These are phyloP conservation scores for Globisporangium recalcitrans DNA, from an alignment of 352 stramenopile species.

Conservation along the genomic window DNA sequence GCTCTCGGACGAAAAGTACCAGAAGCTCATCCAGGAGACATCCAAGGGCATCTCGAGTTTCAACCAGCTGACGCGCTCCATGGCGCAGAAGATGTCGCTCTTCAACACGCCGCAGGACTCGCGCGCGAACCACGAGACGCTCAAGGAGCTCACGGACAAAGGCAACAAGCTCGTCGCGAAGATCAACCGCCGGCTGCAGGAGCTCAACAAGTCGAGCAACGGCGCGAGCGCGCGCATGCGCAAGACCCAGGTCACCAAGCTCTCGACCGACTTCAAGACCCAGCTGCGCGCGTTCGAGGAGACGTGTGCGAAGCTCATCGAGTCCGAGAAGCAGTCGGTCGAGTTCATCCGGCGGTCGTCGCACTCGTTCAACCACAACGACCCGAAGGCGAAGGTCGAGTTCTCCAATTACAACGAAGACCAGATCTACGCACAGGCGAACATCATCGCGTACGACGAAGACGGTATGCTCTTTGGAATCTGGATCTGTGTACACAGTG, in stretches of 20 bases:
- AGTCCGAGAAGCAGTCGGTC: slow-evolving; percentile 68
- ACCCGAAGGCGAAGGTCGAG: slow-evolving; percentile 30
- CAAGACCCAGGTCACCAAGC: slow-evolving; percentile 74
- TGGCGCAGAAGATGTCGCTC: slow-evolving; percentile 84
- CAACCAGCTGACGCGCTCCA: slow-evolving; percentile 79
- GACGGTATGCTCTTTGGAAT: slow-evolving; percentile 41
- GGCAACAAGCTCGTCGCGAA: slow-evolving; percentile 77
- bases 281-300: slow-evolving; percentile 72
- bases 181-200: slow-evolving; percentile 71
- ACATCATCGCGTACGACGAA: slow-evolving; percentile 82
- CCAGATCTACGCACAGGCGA: slow-evolving; percentile 84
- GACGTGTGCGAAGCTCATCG: slow-evolving; percentile 60
- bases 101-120: slow-evolving; percentile 83
- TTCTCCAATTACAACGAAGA: slow-evolving; percentile 85
- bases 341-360: slow-evolving; percentile 80
- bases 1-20: slow-evolving; percentile 59
- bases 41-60: slow-evolving; percentile 85
- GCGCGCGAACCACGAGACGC: slow-evolving; percentile 72
- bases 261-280: slow-evolving; percentile 83
- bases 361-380: slow-evolving; percentile 48
- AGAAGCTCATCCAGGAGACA: slow-evolving; percentile 73
- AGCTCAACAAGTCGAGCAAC: slow-evolving; percentile 59
- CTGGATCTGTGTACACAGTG: neutral
- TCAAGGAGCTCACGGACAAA: slow-evolving; percentile 80
- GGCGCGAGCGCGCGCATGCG: slow-evolving; percentile 40